Base-by-base conservation (phyloP, 805 yeast genomes). In the Saturnispora dispora region DNA sequence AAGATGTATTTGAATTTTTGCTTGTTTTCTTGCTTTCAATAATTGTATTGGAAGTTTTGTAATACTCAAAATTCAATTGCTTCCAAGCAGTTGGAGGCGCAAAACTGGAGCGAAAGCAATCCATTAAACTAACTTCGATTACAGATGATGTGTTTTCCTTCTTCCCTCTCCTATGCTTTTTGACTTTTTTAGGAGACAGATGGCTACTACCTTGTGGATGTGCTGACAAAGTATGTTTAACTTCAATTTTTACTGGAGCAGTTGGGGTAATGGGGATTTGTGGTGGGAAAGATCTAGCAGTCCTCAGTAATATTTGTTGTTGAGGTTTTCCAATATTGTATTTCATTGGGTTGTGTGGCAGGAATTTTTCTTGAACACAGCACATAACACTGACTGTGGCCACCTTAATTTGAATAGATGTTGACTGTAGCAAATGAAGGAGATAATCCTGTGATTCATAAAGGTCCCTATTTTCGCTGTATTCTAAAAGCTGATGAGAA, bases 401-500 rank as follows among this genome's bases (percentile, higher is more conserved):
- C 20, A 82, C 66, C 50, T 82, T 74, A 8, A 89, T 77, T 22
- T 74, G 73, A 30, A 84, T 66, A 8, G 84, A 78, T 15, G 82
- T 81, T 15, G 83, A 74, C 51, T 76, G 76, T 45, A 88, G 61
- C 55, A 89, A 66, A 42, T 71, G 70, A 53, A 74, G 78, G 51
- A 89, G 72, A 36, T 82, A 71, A 47, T 82, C 83, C 18, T 78
- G 67, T 20, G 88, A 81, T n/a, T 81, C 71, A 63, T 86, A 89
- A 23, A 86, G 72, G 47, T 77, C 75, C 54, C 87, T 74, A 58
- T 83, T 82, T 28, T 81, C 72, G 50, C 93, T 83, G 58, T 85
- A 79, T 40, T 83, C 85, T 44, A 90, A 67, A 32, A 90, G 67
- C 47, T 78, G 65, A 33, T 76, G 71, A 0, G 91, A 76, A 60